Evolutionary conservation across 2,329 filamentous ascomycete genomes (phyloP).

Genomic region (Neofusicoccum ribis): DNA sequence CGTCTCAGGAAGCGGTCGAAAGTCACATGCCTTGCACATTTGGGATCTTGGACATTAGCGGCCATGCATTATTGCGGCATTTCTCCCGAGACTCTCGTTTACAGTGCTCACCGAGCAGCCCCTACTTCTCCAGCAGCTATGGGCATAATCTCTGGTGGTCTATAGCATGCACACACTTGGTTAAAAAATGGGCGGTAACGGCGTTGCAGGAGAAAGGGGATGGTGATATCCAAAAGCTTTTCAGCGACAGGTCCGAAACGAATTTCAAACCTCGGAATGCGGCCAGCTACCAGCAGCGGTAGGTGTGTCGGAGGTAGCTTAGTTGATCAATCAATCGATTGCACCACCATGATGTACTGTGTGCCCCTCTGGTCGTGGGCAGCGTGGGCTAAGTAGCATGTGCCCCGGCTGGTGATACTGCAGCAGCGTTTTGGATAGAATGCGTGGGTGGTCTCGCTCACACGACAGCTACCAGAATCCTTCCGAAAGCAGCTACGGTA

Average conservation of each 20-base stretch:
- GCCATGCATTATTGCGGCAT: conserved; percentile 10
- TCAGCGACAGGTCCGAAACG: background rate
- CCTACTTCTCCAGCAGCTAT: background rate
- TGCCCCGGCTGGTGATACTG: background rate
- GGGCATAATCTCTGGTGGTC: background rate
- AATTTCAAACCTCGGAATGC: background rate
- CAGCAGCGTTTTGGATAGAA: conserved; percentile 6
- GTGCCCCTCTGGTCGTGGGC: background rate
- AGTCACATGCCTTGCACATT: background rate
- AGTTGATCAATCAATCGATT: conserved; percentile 13
- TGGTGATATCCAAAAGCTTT: conserved; percentile 5
- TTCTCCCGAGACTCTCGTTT: background rate
- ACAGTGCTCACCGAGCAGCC: background rate
- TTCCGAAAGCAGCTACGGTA: conserved; percentile 4
- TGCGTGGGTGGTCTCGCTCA: background rate
- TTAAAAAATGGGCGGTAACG: conserved; percentile 1
- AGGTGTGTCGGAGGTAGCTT: background rate
- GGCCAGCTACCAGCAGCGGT: background rate
- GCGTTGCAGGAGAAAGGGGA: conserved; percentile 16
- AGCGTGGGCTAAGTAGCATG: background rate
- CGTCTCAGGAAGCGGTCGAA: conserved; percentile 4
- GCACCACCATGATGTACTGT: background rate
- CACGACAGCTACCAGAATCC: background rate
- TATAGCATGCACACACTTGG: conserved; percentile 4
- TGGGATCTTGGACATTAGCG: conserved; percentile 5